These are phyloP conservation scores for Pseudoperonospora humuli DNA, from an alignment of 352 stramenopile species.

Conservation along the genomic window DNA sequence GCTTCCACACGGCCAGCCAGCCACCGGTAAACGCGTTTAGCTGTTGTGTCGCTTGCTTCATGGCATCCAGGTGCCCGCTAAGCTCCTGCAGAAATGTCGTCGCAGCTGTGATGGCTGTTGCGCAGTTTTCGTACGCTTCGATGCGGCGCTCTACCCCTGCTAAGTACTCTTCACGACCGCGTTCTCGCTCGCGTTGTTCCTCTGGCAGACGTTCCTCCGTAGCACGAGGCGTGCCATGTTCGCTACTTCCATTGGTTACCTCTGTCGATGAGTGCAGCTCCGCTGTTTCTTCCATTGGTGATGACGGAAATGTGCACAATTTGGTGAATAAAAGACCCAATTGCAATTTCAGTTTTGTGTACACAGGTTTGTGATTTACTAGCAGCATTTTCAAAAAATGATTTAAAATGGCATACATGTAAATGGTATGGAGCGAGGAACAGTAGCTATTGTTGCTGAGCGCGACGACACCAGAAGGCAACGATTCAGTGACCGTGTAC, in stretches of 20 bases:
- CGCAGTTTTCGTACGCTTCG: conserved; percentile 62
- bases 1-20: conserved; percentile 71
- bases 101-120: conserved; percentile 34
- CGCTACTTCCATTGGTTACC: conserved; percentile 1
- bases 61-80: conserved; percentile 49
- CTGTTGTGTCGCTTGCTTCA: conserved; percentile 59
- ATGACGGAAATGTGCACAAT: too few species aligned
- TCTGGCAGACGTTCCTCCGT: conserved; percentile 1
- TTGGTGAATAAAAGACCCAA: too few species aligned
- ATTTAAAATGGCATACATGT: too few species aligned
- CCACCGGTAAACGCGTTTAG: conserved; percentile 65
- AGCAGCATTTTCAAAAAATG: too few species aligned
- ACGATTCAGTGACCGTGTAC: too few species aligned
- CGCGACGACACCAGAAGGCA: too few species aligned
- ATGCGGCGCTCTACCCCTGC: conserved; percentile 37
- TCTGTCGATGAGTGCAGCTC: conserved; percentile 2
- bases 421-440: too few species aligned
- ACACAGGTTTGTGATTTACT: too few species aligned
- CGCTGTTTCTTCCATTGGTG: conserved; percentile 8
- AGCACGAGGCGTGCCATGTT: conserved; percentile 3
- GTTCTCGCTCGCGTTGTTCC: conserved; percentile 12
- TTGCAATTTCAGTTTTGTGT: too few species aligned
- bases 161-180: conserved; percentile 38
- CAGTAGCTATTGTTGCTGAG: too few species aligned
- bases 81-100: conserved; percentile 62